Evolutionary conservation across 140 eudicot species (phyloP), one percentile per base, ranked within the genome.

Genomic region (Ambrosia hybrid): DNA sequence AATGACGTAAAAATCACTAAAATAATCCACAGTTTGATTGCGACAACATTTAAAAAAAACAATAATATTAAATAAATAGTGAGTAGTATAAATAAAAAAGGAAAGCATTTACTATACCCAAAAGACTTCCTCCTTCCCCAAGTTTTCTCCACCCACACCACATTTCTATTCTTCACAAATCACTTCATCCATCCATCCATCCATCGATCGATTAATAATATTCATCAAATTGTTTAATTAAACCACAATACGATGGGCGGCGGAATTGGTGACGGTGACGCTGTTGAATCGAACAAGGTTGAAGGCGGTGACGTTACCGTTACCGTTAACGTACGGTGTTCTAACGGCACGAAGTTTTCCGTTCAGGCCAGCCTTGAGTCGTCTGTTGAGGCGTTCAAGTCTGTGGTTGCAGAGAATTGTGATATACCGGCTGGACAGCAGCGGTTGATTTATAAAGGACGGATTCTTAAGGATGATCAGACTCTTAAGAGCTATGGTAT

Each of bases 401-500:
- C 86, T 13, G 74, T 82, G 16, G 53, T 89, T 0, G 86, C 79
- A 17, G 79, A 78, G 78, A 75, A 77, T 51, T 86, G 88, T 65
- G 90, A 86, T 3, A 77, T 89, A 7, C 90, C 92, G 0, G 82
- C 90, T 30, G 80, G 70, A 34, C 90, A 86, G 58, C 96, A 89
- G 80, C 78, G 88, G 9, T 76, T 89, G 83, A 89, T 89, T 78
- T 89, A 89, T 58, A 89, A 89, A 78, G 96, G 96, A 36, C 83
- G 92, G 63, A 89, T 89, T 70, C 73, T 89, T 16, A 89, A 86
- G 87, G 96, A 86, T 45, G 90, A 89, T 72, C 96, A 86, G 72
- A 84, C 93, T 53, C 86, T 89, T 33, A 70, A 68, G 58, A 86
- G 90, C 83, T 89, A 89, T 14, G 96, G 96, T 89, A 86, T 45